phyloP scores from a whole-genome alignment of 805 yeast species.

The Myxozyma monticola region DNA sequence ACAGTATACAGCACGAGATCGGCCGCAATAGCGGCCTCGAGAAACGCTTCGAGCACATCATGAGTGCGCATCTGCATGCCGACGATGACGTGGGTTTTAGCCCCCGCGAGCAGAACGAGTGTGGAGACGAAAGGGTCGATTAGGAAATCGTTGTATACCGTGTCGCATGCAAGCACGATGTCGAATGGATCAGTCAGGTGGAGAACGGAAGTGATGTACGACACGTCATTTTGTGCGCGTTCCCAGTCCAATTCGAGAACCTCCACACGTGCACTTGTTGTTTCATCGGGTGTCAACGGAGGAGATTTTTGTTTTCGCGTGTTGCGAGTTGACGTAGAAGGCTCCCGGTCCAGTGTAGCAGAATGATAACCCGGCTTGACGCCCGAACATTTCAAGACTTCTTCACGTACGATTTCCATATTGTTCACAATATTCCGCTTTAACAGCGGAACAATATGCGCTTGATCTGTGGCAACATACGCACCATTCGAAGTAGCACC shows the following conservation, averaged over 20 bases:
- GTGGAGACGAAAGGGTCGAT: slow-evolving; percentile 52
- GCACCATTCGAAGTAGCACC: slow-evolving; percentile 17
- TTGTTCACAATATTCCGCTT: slow-evolving; percentile 49
- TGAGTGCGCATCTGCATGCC: slow-evolving; percentile 58
- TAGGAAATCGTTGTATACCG: slow-evolving; percentile 63
- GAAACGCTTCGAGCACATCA: slow-evolving; percentile 50
- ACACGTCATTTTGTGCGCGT: slow-evolving; percentile 41
- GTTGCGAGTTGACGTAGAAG: too few relatives aligned
- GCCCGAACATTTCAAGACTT: background rate
- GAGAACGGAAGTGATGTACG: slow-evolving; percentile 30
- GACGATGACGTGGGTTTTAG: slow-evolving; percentile 43
- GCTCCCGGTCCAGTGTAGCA: too few relatives aligned
- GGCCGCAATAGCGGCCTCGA: slow-evolving; percentile 38
- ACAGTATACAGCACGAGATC: slow-evolving; percentile 44
- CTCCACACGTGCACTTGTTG: slow-evolving; percentile 36
- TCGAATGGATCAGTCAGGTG: slow-evolving; percentile 36
- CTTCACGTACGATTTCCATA: slow-evolving; percentile 32
- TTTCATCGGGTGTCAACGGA: background rate
- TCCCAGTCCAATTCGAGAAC: slow-evolving; percentile 67
- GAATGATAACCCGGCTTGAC: too few relatives aligned
- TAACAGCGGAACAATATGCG: slow-evolving; percentile 52
- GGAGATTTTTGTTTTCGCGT: too few relatives aligned
- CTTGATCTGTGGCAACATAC: slow-evolving; percentile 62
- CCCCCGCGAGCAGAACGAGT: slow-evolving; percentile 41
- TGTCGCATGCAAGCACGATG: slow-evolving; percentile 60